Evolutionary conservation across 2,329 filamentous ascomycete species (phyloP).

Genomic region (Colletotrichum spinosum): DNA sequence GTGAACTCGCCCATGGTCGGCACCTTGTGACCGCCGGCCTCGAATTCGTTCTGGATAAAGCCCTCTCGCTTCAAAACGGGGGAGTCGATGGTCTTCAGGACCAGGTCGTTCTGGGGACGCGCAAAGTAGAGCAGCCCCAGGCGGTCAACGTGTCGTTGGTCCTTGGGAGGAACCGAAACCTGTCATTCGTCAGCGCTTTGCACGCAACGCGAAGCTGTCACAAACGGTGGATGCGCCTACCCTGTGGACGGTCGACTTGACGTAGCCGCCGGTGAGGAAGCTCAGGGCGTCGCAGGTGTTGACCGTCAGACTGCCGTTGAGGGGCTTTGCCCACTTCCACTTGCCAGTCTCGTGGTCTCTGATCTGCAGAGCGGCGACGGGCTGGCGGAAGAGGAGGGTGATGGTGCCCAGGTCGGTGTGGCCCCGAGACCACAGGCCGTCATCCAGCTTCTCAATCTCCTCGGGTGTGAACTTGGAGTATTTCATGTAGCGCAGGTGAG

Average conservation of each 20-base stretch:
- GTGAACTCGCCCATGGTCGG: constrained; percentile 54
- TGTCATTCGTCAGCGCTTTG: constrained; percentile 4
- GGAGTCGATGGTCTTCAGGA: constrained; percentile 51
- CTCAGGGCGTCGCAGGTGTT: constrained; percentile 63
- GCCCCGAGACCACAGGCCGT: constrained; percentile 57
- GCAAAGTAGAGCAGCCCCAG: constrained; percentile 65
- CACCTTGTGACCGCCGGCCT: constrained; percentile 44
- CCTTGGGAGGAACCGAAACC: constrained; percentile 52
- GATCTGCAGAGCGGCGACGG: constrained; percentile 68
- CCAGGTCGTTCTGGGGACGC: constrained; percentile 54
- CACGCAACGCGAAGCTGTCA: not conserved
- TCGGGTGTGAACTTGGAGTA: constrained; percentile 62
- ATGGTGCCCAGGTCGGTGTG: constrained; percentile 69
- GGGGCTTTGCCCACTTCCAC: constrained; percentile 63
- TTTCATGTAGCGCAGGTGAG: constrained; percentile 73
- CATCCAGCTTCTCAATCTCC: constrained; percentile 57
- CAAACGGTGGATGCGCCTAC: constrained; percentile 31
- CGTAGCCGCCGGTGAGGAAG: constrained; percentile 60
- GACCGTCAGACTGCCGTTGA: constrained; percentile 62
- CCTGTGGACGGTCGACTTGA: constrained; percentile 56
- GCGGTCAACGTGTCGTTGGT: constrained; percentile 58
- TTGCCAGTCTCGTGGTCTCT: constrained; percentile 55
- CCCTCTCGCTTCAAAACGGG: constrained; percentile 50
- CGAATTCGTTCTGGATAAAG: constrained; percentile 51
- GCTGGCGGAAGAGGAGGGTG: constrained; percentile 69